phyloP scores from a whole-genome alignment of 2,329 filamentous ascomycete genomes.

The Ophiocordyceps camponoti-floridani region DNA sequence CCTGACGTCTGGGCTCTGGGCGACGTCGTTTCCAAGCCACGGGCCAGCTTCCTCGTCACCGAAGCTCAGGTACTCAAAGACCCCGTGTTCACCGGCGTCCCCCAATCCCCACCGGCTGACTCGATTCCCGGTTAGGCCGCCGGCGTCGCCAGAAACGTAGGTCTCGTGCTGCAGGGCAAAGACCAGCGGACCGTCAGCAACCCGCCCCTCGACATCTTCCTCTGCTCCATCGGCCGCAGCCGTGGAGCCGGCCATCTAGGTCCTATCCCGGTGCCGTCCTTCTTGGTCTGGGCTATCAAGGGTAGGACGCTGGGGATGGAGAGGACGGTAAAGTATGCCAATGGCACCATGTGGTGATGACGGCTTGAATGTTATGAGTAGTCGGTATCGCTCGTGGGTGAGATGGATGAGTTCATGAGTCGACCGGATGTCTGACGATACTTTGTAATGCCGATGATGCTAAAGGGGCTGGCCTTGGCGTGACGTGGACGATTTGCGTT shows the following conservation, averaged over 20 bases:
- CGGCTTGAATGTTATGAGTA: too few species aligned
- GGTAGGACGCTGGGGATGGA: conserved; percentile 29
- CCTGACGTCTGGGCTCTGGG: conserved; percentile 33
- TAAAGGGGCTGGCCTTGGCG: too few species aligned
- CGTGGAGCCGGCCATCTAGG: conserved; percentile 31
- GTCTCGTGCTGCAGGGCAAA: conserved; percentile 26
- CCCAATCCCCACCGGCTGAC: neutral
- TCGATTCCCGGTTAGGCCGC: conserved; percentile 17
- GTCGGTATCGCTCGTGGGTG: neutral
- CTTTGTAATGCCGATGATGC: too few species aligned
- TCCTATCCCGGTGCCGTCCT: conserved; percentile 27
- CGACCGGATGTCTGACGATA: neutral
- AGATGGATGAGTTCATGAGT: neutral
- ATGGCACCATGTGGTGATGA: conserved; percentile 27
- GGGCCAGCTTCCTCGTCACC: conserved; percentile 40
- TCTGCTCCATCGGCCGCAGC: conserved; percentile 29
- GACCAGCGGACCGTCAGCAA: conserved; percentile 24
- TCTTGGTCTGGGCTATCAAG: conserved; percentile 32
- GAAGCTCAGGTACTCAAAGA: conserved; percentile 28
- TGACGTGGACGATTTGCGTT: too few species aligned
- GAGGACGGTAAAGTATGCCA: conserved; percentile 23
- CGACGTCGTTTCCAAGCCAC: conserved; percentile 31
- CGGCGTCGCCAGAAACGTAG: conserved; percentile 34
- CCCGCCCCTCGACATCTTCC: conserved; percentile 28
- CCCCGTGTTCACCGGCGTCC: neutral